Percentiles rank a stretch among this genome's conserved stretches.
Evolutionary conservation across 768 basidiomycete species (phyloP).

Genomic region (Vishniacozyma victoriae): DNA sequence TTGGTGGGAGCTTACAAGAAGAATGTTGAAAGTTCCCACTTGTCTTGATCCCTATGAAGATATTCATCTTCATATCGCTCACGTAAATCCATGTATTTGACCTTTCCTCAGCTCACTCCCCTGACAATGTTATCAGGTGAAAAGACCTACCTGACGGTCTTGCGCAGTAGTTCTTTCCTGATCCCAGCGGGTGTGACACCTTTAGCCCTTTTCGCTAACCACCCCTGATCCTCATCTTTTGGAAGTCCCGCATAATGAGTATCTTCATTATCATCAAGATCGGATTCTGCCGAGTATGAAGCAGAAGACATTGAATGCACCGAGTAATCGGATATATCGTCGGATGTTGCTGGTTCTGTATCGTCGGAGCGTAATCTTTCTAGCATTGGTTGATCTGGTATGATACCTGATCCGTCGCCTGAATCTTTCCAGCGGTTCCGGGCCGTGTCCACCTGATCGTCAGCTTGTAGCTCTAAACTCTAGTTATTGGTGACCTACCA

Average conservation of each 20-base stretch:
- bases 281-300: conserved; percentile 20
- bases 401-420: conserved; percentile 53
- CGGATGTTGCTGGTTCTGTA: too few species aligned
- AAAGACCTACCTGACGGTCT: conserved; percentile 51
- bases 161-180: conserved; percentile 55
- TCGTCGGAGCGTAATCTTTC: too few species aligned
- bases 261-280: conserved; percentile 36
- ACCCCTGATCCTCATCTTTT: conserved; percentile 21
- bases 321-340: too few species aligned
- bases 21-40: conserved; percentile 65
- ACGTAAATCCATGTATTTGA: conserved; percentile 68
- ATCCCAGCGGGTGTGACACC: conserved; percentile 55
- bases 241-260: conserved; percentile 35
- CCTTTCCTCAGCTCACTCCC: conserved; percentile 26
- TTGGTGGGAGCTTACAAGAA: conserved; percentile 46
- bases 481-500: conserved; percentile 46
- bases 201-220: conserved; percentile 49
- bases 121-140: not conserved
- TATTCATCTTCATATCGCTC: conserved; percentile 55
- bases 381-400: conserved; percentile 15
- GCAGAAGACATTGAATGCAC: conserved; percentile 18
- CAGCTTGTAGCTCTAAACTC: not conserved
- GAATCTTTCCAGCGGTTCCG: conserved; percentile 61
- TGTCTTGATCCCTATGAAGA: conserved; percentile 64
- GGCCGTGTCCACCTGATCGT: conserved; percentile 54